These are phyloP conservation scores for Thecaphora frezii DNA, from an alignment of 1,284 basidiomycete species.

Conservation along the genomic window DNA sequence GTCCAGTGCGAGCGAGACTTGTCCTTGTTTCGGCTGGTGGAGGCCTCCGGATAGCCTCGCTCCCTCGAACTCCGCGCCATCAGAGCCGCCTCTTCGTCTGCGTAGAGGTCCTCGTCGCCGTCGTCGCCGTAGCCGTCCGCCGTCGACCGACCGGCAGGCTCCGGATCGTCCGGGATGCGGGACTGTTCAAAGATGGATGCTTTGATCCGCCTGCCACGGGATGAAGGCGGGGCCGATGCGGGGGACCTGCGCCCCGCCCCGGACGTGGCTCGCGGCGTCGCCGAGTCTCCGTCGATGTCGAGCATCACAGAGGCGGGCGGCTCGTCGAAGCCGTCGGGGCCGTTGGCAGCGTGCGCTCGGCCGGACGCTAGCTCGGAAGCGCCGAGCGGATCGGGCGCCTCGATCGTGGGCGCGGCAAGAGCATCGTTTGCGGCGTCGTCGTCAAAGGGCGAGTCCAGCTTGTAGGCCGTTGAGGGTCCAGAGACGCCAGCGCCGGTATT, in stretches of 20 bases:
- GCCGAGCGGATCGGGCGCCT: neutral
- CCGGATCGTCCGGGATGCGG: constrained; percentile 13
- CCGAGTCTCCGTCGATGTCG: constrained; percentile 36
- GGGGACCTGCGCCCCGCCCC: constrained; percentile 46
- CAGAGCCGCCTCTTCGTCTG: constrained; percentile 28
- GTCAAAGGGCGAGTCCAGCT: neutral
- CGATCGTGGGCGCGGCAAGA: constrained; percentile 66
- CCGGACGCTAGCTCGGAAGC: neutral
- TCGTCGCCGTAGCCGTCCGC: constrained; percentile 19
- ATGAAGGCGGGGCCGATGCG: constrained; percentile 69
- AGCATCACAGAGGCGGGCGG: neutral
- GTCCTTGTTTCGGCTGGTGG: neutral
- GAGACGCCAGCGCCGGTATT: too few relatives aligned
- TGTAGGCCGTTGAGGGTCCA: too few relatives aligned
- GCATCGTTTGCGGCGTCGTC: constrained; percentile 74
- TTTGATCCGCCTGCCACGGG: constrained; percentile 61
- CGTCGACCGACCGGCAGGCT: neutral
- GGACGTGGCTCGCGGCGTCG: neutral
- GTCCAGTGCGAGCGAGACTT: neutral
- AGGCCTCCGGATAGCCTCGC: neutral
- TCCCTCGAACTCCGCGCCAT: constrained; percentile 2
- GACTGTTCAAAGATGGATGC: constrained; percentile 37
- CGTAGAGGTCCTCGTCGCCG: constrained; percentile 25
- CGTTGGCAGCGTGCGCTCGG: neutral
- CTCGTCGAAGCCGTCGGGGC: neutral